Conservation (phyloP, 1,284 basidiomycete genomes). For the Schizopora paradoxa region DNA sequence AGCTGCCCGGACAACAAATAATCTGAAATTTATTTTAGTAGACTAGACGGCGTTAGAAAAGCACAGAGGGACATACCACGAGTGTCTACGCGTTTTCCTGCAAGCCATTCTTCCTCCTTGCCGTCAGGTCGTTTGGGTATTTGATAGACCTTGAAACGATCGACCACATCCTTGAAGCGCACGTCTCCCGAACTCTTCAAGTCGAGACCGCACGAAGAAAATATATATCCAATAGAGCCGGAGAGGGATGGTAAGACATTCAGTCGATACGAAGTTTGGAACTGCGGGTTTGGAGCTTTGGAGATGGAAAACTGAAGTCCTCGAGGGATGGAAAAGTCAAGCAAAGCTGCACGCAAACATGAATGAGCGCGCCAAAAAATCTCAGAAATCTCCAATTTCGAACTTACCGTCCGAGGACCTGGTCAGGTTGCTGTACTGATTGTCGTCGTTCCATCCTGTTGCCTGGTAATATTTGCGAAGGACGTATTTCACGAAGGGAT, state of each 20-base stretch:
- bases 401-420: slow-evolving; percentile 78
- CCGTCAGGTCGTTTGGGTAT: slow-evolving; percentile 70
- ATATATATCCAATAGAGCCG: slow-evolving; percentile 92
- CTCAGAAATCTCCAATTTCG: slow-evolving; percentile 26
- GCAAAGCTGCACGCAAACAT: slow-evolving; percentile 57
- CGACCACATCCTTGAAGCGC: slow-evolving; percentile 84
- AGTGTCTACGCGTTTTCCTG: slow-evolving; percentile 70
- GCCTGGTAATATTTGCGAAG: slow-evolving; percentile 84
- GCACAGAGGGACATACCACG: slow-evolving; percentile 49
- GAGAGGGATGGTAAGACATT: slow-evolving; percentile 87
- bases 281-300: slow-evolving; percentile 84
- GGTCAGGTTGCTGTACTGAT: slow-evolving; percentile 87
- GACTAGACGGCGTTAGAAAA: slow-evolving; percentile 18
- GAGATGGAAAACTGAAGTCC: slow-evolving; percentile 81
- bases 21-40: slow-evolving; percentile 42
- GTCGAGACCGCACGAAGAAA: slow-evolving; percentile 77
- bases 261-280: slow-evolving; percentile 88
- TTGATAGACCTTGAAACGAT: slow-evolving; percentile 77
- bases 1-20: slow-evolving; percentile 90
- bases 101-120: slow-evolving; percentile 75
- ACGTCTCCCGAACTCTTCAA: slow-evolving; percentile 69
- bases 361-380: slow-evolving; percentile 28
- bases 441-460: slow-evolving; percentile 96
- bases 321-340: slow-evolving; percentile 78
- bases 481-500: slow-evolving; percentile 84